Evolutionary conservation across 495 filamentous ascomycete genomes (phyloP), one percentile per base, ranked within the genome.

Genomic region (Hypoxylon rickii): DNA sequence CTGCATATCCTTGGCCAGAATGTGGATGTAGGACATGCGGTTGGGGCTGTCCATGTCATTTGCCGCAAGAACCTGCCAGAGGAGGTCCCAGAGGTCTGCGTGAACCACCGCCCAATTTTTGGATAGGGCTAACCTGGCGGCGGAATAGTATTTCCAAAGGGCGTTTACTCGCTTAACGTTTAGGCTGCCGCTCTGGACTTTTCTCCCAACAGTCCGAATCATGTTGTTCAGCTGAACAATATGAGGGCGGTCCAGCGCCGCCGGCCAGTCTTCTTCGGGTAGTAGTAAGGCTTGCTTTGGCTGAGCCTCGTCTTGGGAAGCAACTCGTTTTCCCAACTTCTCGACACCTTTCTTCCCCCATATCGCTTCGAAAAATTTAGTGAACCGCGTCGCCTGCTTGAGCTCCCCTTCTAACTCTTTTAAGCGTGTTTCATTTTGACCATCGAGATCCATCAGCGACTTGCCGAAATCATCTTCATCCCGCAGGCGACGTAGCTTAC

Each of bases 1-100:
- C 19, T 73, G 65, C 67, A 87, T 84, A 58, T 91, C 89, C 63
- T 83, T 76, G 4, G 79, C 73, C 11, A 92, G 71, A 8, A 71
- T 62, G 47, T 83, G 81, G 13, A 89, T 61, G 69, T 85, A 85
- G 10, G 73, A 68, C 68, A 85, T 79, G 31, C 82, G 83, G 40
- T 82, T 75, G 20, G 78, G 65, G 55, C 79, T 78, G 2, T 70
- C 56, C 1, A 63, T 55, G 54, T 53, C 63, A 13, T 70, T 66
- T 31, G 55, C 64, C 7, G 74, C 66, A 24, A 82, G 66, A 31
- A 75, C 62, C 49, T 70, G 71, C 78, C 81, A 86, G 4, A 86
- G 64, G 8, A 78, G 67, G n/a, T 76, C 65, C 83, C 83, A 86
- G 11, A 77, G 69, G 21, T 73, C 66, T 3, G 51, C 50, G n/a